A percentile compares a stretch with the other conserved stretches of the same genome.
phyloP scores from a whole-genome alignment of 2,329 filamentous ascomycete species.

The Fusarium hostae region DNA sequence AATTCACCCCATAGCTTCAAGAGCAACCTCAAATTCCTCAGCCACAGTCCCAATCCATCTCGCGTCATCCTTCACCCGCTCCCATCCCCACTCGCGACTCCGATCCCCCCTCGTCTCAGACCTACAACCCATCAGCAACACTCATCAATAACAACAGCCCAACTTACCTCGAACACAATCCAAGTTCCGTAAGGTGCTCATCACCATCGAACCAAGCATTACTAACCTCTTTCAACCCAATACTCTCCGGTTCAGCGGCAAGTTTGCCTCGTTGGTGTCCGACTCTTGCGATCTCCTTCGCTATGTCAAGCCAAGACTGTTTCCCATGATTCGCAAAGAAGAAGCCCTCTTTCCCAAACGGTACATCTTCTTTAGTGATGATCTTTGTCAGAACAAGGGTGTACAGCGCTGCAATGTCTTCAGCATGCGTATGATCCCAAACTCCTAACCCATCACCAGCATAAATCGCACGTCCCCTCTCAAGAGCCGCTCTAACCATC shows the following conservation, averaged over 20 bases:
- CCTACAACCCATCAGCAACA: neutral
- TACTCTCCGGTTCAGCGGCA: neutral
- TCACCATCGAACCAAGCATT: neutral
- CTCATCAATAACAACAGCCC: accelerated
- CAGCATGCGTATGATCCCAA: constrained; percentile 6
- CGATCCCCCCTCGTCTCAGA: neutral
- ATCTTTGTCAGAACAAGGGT: neutral
- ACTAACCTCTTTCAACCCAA: neutral
- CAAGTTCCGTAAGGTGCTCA: constrained; percentile 4
- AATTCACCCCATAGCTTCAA: neutral
- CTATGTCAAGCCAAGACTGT: neutral
- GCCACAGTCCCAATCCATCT: constrained; percentile 4
- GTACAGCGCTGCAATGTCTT: constrained; percentile 3
- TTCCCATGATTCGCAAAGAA: constrained; percentile 1
- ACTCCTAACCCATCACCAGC: neutral
- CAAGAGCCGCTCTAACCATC: neutral
- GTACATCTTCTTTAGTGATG: neutral
- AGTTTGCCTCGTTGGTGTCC: neutral
- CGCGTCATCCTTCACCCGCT: neutral
- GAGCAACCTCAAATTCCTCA: neutral
- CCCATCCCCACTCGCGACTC: constrained; percentile 4
- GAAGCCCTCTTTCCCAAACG: neutral
- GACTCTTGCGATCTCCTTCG: constrained; percentile 1
- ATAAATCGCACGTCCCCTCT: neutral
- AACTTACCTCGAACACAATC: constrained; percentile 1